Evolutionary conservation across 441 rosid species (phyloP).

Genomic region (Mallotus japonicus): DNA sequence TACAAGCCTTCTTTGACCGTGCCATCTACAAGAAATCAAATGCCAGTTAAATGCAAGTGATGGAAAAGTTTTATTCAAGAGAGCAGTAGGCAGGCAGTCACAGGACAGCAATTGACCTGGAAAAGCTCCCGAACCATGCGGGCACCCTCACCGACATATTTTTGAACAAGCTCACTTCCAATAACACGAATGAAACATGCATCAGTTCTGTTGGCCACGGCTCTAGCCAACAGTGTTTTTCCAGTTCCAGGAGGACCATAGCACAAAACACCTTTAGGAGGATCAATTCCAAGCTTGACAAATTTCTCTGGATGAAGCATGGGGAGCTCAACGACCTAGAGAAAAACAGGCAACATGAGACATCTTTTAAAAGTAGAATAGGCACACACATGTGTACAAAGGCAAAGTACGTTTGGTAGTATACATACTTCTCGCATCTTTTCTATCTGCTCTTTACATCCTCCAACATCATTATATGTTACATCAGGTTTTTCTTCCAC

Average conservation of each 20-base stretch:
- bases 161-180: slow-evolving; percentile 98
- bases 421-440: slow-evolving; percentile 85
- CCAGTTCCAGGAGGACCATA: slow-evolving; percentile 99
- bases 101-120: slow-evolving; percentile 51
- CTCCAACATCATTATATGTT: slow-evolving; percentile 97
- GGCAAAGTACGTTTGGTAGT: not conserved
- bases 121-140: slow-evolving; percentile 96
- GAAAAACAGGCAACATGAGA: not conserved
- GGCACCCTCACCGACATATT: slow-evolving; percentile 98
- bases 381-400: not conserved
- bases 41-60: not conserved
- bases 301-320: slow-evolving; percentile 99
- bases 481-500: slow-evolving; percentile 99
- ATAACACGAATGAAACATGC: slow-evolving; percentile 98
- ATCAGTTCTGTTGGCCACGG: slow-evolving; percentile 97
- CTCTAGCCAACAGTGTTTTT: slow-evolving; percentile 91
- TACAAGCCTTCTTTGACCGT: slow-evolving; percentile 92
- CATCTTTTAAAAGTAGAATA: not conserved
- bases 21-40: slow-evolving; percentile 61
- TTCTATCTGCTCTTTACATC: slow-evolving; percentile 97
- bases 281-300: slow-evolving; percentile 97
- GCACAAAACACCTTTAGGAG: slow-evolving; percentile 98
- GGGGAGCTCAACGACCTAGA: slow-evolving; percentile 91
- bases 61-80: not conserved
- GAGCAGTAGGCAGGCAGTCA: not conserved